Evolutionary conservation across 495 filamentous ascomycete genomes (phyloP).

Genomic region (Penicillium ochrochloron): DNA sequence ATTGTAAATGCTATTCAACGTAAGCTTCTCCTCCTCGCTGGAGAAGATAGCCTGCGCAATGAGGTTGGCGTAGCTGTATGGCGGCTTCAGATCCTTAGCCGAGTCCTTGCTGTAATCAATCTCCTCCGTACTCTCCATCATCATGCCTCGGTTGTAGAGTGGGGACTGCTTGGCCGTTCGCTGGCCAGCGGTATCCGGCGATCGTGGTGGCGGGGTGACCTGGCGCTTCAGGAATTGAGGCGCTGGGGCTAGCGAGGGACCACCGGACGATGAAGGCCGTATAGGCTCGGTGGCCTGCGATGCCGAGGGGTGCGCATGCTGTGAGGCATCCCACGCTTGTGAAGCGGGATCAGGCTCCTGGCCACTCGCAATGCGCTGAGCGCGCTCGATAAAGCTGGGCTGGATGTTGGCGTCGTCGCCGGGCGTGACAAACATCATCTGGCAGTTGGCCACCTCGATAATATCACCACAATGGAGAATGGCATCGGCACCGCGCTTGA

Average conservation of each 20-base stretch:
- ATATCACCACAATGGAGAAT: constrained; percentile 81
- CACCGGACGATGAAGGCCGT: constrained; percentile 39
- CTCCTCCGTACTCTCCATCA: constrained; percentile 74
- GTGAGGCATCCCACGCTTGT: constrained; percentile 42
- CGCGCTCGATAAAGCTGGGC: constrained; percentile 56
- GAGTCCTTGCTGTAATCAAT: constrained; percentile 85
- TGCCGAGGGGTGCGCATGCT: constrained; percentile 45
- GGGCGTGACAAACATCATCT: constrained; percentile 99
- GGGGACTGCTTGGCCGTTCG: constrained; percentile 61
- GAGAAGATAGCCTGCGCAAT: constrained; percentile 94
- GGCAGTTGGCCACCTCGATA: constrained; percentile 84
- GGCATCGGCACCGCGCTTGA: constrained; percentile 67
- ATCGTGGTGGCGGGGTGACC: constrained; percentile 65
- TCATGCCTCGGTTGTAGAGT: constrained; percentile 67
- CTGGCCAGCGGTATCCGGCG: constrained; percentile 47
- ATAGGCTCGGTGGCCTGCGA: constrained; percentile 35
- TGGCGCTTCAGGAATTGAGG: constrained; percentile 71
- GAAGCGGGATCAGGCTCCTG: constrained; percentile 42
- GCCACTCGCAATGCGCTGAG: constrained; percentile 51
- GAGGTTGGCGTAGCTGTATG: constrained; percentile 94
- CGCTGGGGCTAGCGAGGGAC: constrained; percentile 67
- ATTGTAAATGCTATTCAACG: constrained; percentile 85
- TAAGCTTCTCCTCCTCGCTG: constrained; percentile 81
- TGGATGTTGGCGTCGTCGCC: constrained; percentile 63
- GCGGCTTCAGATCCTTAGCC: constrained; percentile 87